phyloP scores from a whole-genome alignment of 1,139 yeast genomes.

The Meyerozyma carpophila region DNA sequence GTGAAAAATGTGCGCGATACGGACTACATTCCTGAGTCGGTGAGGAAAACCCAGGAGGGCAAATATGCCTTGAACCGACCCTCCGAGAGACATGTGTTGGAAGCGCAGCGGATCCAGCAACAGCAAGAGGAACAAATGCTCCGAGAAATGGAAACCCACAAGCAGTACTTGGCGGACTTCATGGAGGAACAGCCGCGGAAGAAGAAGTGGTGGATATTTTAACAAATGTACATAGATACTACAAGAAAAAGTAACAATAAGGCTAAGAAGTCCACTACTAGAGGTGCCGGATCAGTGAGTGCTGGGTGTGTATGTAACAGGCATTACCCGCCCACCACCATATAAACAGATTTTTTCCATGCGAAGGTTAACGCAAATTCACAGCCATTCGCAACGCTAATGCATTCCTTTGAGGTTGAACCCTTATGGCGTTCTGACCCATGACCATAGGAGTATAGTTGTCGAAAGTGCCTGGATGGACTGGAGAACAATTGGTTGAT shows the following conservation, averaged over 20 bases:
- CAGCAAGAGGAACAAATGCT: slow-evolving; percentile 63
- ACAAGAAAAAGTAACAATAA: neutral
- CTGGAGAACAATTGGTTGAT: slow-evolving; percentile 64
- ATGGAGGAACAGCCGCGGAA: slow-evolving; percentile 22
- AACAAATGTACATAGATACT: neutral
- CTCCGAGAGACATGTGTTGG: slow-evolving; percentile 64
- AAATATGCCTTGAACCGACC: slow-evolving; percentile 62
- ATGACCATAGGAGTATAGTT: slow-evolving; percentile 65
- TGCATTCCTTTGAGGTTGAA: slow-evolving; percentile 76
- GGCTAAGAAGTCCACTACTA: too few species aligned
- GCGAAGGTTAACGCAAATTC: slow-evolving; percentile 50
- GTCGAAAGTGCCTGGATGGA: slow-evolving; percentile 38
- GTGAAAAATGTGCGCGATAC: slow-evolving; percentile 40
- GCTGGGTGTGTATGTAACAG: neutral
- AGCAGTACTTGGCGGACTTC: slow-evolving; percentile 22
- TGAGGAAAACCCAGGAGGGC: slow-evolving; percentile 38
- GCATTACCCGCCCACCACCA: neutral
- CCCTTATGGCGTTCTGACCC: slow-evolving; percentile 72
- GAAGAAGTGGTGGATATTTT: slow-evolving; percentile 25
- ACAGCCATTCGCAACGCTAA: slow-evolving; percentile 63
- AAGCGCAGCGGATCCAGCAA: slow-evolving; percentile 69
- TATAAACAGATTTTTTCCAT: neutral
- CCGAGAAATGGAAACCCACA: slow-evolving; percentile 45
- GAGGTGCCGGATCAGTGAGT: too few species aligned
- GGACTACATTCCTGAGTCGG: slow-evolving; percentile 35